Evolutionary conservation across 2,329 filamentous ascomycete species (phyloP).

Genomic region (Bimuria novae-zelandiae): DNA sequence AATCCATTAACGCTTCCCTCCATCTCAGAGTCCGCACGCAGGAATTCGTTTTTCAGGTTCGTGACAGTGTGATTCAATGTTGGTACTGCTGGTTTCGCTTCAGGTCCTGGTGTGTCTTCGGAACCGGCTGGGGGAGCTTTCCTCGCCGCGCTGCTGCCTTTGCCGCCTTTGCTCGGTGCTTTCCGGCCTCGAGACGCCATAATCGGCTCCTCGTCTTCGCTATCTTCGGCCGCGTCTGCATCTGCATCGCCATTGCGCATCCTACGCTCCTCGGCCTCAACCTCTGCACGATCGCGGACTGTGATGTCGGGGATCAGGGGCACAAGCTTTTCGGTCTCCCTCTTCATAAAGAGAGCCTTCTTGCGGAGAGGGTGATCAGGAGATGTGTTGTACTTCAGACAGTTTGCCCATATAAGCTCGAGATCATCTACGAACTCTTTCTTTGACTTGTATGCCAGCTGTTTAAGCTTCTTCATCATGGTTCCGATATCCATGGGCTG

Average conservation of each 20-base stretch:
- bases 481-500: slow-evolving; percentile 96
- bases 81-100: slow-evolving; percentile 74
- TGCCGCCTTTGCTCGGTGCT: slow-evolving; percentile 76
- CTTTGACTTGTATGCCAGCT: slow-evolving; percentile 65
- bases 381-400: slow-evolving; percentile 92
- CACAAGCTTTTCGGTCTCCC: slow-evolving; percentile 95
- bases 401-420: slow-evolving; percentile 96
- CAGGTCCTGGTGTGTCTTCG: slow-evolving; percentile 77
- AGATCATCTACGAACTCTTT: slow-evolving; percentile 92
- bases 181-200: slow-evolving; percentile 96
- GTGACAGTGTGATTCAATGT: slow-evolving; percentile 55
- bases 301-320: slow-evolving; percentile 92
- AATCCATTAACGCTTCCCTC: slow-evolving; percentile 85
- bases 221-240: slow-evolving; percentile 83
- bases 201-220: slow-evolving; percentile 90
- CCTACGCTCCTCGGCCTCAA: slow-evolving; percentile 73
- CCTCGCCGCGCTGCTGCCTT: slow-evolving; percentile 65
- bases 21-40: slow-evolving; percentile 74
- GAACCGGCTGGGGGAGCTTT: slow-evolving; percentile 74
- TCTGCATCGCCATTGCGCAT: slow-evolving; percentile 83
- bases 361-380: slow-evolving; percentile 84
- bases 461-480: slow-evolving; percentile 97
- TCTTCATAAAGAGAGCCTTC: slow-evolving; percentile 95
- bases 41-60: slow-evolving; percentile 57
- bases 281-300: slow-evolving; percentile 88